These are phyloP conservation scores for Kalmusia sp. DNA, from an alignment of 2,329 filamentous ascomycete genomes.

Conservation along the genomic window DNA sequence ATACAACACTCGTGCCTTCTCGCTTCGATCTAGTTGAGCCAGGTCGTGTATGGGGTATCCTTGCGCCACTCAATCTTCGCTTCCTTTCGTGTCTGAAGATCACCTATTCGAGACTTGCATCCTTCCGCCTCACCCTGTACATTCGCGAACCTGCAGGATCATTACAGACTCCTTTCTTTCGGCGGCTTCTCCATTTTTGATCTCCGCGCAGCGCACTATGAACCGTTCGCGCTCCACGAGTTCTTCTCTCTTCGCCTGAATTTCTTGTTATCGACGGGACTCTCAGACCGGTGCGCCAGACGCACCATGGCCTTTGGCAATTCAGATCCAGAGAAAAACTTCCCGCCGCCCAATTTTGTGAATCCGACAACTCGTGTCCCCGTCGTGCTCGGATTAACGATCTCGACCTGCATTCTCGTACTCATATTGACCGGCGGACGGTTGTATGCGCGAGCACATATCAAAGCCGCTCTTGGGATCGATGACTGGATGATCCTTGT, in stretches of 20 bases:
- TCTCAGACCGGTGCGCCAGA: neutral
- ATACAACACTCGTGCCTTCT: neutral
- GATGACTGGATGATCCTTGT: conserved; percentile 7
- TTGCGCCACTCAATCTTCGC: neutral
- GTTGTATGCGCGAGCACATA: neutral
- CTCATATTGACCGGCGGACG: neutral
- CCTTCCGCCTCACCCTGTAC: neutral
- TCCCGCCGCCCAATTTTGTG: conserved; percentile 5
- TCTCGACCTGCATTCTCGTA: conserved; percentile 5
- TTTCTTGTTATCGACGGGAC: neutral
- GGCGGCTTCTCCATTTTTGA: neutral
- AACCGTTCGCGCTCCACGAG: neutral
- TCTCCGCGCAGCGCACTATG: neutral
- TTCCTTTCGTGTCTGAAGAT: neutral
- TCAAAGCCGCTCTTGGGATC: neutral
- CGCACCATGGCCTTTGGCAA: conserved; percentile 4
- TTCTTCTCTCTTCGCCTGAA: neutral
- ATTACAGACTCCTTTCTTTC: neutral
- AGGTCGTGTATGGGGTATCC: no score
- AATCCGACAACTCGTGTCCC: conserved; percentile 6
- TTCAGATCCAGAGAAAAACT: neutral
- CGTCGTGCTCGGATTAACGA: conserved; percentile 3
- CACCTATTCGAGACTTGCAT: neutral
- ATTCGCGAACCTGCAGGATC: neutral
- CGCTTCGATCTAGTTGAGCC: neutral